These are phyloP conservation scores for Apiospora rasikravindrae DNA, from an alignment of 2,329 filamentous ascomycete genomes.

Conservation along the genomic window DNA sequence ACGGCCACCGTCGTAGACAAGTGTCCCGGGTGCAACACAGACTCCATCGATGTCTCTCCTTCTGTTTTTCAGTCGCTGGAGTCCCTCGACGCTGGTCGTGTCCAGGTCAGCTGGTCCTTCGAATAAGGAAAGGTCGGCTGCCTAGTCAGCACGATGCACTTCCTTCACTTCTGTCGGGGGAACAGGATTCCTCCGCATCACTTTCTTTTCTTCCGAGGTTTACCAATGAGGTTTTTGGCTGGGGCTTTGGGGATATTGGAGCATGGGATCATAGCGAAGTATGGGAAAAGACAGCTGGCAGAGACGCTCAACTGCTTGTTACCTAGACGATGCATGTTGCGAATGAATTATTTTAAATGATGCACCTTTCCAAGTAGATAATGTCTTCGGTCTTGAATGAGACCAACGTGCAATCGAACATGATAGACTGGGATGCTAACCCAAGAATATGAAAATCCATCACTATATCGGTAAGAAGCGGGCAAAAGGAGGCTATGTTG, in stretches of 20 bases:
- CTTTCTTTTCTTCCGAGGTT: not conserved
- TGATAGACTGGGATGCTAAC: not conserved
- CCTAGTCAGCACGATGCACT: not conserved
- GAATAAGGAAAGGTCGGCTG: not conserved
- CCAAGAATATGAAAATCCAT: not conserved
- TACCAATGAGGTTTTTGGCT: not conserved
- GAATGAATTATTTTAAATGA: not conserved
- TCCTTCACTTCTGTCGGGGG: constrained; percentile 1
- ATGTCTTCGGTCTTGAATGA: not conserved
- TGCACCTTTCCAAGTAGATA: not conserved
- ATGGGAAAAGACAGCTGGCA: not conserved
- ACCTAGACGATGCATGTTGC: not conserved
- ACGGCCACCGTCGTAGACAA: constrained; percentile 17
- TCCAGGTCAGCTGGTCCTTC: constrained; percentile 15
- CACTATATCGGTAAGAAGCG: not conserved
- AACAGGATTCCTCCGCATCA: not conserved
- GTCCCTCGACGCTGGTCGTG: constrained; percentile 1
- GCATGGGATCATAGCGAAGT: not conserved
- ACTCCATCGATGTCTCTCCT: constrained; percentile 18
- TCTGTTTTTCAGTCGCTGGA: constrained; percentile 4
- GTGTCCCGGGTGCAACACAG: constrained; percentile 2
- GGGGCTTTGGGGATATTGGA: not conserved
- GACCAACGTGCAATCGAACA: not conserved
- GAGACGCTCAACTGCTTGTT: not conserved
- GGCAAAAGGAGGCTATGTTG: too few relatives aligned